Conservation (phyloP, 1,284 basidiomycete genomes). For the Anthracocystis setariae region DNA sequence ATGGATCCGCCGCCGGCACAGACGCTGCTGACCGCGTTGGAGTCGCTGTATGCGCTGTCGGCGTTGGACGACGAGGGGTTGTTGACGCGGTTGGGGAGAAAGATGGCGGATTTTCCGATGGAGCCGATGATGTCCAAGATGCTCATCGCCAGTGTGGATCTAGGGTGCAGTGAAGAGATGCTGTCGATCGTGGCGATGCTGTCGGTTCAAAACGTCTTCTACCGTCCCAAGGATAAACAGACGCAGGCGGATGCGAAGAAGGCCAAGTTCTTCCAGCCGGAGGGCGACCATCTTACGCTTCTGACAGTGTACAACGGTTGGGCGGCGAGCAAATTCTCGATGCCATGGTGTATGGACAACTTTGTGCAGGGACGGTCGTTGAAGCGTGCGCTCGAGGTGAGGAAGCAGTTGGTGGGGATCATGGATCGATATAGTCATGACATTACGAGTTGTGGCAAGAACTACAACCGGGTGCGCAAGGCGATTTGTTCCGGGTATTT, state of each 20-base stretch:
- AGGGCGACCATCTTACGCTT: slow-evolving; percentile 94
- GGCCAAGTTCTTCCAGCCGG: slow-evolving; percentile 84
- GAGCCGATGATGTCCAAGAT: slow-evolving; percentile 96
- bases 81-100: slow-evolving; percentile 89
- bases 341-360: slow-evolving; percentile 81
- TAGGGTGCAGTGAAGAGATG: slow-evolving; percentile 95
- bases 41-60: slow-evolving; percentile 91
- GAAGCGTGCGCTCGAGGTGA: slow-evolving; percentile 95
- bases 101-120: slow-evolving; percentile 99
- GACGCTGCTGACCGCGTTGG: slow-evolving; percentile 92
- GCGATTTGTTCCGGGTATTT: slow-evolving; percentile 88
- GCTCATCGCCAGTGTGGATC: slow-evolving; percentile 96
- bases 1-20: slow-evolving; percentile 98
- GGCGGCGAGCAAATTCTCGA: slow-evolving; percentile 90
- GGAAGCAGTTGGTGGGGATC: slow-evolving; percentile 95
- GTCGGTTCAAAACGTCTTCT: slow-evolving; percentile 94
- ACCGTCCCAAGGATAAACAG: slow-evolving; percentile 98
- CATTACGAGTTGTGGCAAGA: slow-evolving; percentile 86
- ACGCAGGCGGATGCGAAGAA: slow-evolving; percentile 98
- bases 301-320: slow-evolving; percentile 98
- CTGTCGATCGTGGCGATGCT: slow-evolving; percentile 97
- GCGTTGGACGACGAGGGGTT: slow-evolving; percentile 96
- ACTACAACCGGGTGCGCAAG: slow-evolving; percentile 91
- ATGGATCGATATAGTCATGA: slow-evolving; percentile 99
- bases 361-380: slow-evolving; percentile 97